Conservation (phyloP, 2,329 filamentous ascomycete species). For the Apiospora arundinis region DNA sequence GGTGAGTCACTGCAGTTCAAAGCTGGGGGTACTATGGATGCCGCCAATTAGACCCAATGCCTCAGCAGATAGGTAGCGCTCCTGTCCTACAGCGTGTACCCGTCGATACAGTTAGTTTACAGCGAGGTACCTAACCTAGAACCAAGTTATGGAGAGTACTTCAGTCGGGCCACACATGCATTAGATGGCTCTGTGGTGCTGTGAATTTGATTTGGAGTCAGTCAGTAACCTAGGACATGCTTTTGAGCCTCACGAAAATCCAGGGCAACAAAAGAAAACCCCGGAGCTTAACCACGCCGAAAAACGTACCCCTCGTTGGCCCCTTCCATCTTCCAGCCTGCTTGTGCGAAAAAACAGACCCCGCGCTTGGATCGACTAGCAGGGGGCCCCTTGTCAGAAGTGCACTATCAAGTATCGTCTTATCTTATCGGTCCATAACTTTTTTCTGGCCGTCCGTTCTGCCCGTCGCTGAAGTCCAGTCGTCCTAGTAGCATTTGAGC, state of each 20-base stretch:
- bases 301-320: neutral
- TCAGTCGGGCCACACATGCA: neutral
- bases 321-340: neutral
- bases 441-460: neutral
- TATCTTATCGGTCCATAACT: constrained; percentile 15
- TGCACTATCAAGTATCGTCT: neutral
- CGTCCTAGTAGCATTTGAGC: neutral
- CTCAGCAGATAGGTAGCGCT: constrained; percentile 1
- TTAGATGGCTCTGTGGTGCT: neutral
- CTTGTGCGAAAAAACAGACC: neutral
- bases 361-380: constrained; percentile 9
- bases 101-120: neutral
- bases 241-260: constrained; percentile 8
- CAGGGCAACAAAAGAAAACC: neutral
- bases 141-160: neutral
- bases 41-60: constrained; percentile 10
- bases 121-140: neutral
- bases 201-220: neutral
- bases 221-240: neutral
- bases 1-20: constrained; percentile 23
- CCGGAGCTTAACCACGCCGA: neutral
- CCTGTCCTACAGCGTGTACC: neutral
- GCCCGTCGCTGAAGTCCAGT: neutral
- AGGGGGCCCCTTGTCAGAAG: neutral
- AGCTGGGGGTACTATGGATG: neutral